Conservation (phyloP, 2,329 filamentous ascomycete species). For the Xylariaceae sp. region DNA sequence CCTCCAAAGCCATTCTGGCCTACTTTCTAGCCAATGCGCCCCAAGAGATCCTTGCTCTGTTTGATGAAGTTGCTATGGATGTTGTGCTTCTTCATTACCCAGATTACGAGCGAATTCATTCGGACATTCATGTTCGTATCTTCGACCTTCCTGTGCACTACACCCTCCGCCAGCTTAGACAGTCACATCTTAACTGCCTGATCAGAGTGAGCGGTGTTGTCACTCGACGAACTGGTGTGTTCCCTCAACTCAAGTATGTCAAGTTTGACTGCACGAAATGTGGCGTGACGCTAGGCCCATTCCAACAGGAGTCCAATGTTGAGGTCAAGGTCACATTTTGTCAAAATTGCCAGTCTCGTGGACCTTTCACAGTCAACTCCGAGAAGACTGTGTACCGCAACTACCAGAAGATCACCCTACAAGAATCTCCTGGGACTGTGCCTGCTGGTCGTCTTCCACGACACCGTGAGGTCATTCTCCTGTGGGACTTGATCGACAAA, state of each 20-base stretch:
- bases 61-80: constrained; percentile 95
- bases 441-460: constrained; percentile 91
- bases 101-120: constrained; percentile 95
- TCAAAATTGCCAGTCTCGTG: constrained; percentile 91
- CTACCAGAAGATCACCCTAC: constrained; percentile 95
- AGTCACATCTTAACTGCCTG: constrained; percentile 92
- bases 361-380: constrained; percentile 91
- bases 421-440: constrained; percentile 95
- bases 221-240: constrained; percentile 88
- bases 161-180: constrained; percentile 89
- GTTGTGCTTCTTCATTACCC: constrained; percentile 94
- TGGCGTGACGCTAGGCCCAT: constrained; percentile 84
- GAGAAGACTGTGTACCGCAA: constrained; percentile 98
- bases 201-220: constrained; percentile 94
- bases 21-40: constrained; percentile 97
- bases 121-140: constrained; percentile 96
- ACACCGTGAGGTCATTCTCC: constrained; percentile 87
- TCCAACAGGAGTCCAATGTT: constrained; percentile 93
- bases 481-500: constrained; percentile 95
- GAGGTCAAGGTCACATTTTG: constrained; percentile 97
- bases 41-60: constrained; percentile 90
- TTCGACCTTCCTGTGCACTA: constrained; percentile 92
- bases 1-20: constrained; percentile 86
- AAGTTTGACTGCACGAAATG: constrained; percentile 98
- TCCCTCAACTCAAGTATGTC: constrained; percentile 96